Evolutionary conservation across 2,329 filamentous ascomycete species (phyloP).

Genomic region (Fusarium burgessii): DNA sequence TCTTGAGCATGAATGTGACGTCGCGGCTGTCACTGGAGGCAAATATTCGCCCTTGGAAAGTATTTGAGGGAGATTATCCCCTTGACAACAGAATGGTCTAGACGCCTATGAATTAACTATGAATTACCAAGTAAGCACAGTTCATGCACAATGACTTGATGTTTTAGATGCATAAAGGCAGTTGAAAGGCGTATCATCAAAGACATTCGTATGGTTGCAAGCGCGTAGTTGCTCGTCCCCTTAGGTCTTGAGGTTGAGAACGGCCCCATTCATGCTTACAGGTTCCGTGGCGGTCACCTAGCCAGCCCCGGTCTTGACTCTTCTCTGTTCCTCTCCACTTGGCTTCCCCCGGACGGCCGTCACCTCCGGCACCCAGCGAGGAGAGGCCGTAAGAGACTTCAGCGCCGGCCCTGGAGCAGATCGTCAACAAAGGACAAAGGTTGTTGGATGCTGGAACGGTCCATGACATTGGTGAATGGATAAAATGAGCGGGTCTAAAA

Average conservation of each 20-base stretch:
- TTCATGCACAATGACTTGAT: neutral
- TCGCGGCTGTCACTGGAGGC: constrained; percentile 2
- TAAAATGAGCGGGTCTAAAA: constrained; percentile 34
- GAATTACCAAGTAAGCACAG: constrained; percentile 16
- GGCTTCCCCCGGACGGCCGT: constrained; percentile 28
- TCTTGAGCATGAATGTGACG: constrained; percentile 16
- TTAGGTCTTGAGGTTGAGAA: constrained; percentile 27
- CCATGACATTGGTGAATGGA: constrained; percentile 18
- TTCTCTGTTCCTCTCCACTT: neutral
- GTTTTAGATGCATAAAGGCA: constrained; percentile 10
- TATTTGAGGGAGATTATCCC: constrained; percentile 11
- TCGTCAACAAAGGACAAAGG: constrained; percentile 19
- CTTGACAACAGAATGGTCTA: constrained; percentile 32
- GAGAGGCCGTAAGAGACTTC: constrained; percentile 5
- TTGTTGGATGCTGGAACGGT: constrained; percentile 31
- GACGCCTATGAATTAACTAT: too few relatives aligned
- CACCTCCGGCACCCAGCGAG: constrained; percentile 22
- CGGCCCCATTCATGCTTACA: constrained; percentile 24
- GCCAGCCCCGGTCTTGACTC: constrained; percentile 26
- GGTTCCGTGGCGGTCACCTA: constrained; percentile 27
- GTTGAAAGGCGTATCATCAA: constrained; percentile 1
- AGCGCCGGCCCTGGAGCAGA: constrained; percentile 32
- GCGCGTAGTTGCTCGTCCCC: constrained; percentile 14
- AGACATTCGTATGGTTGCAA: constrained; percentile 22
- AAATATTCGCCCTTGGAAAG: constrained; percentile 1